Conservation (phyloP, 108 stramenopile species). For the Cylindrotheca closterium region DNA sequence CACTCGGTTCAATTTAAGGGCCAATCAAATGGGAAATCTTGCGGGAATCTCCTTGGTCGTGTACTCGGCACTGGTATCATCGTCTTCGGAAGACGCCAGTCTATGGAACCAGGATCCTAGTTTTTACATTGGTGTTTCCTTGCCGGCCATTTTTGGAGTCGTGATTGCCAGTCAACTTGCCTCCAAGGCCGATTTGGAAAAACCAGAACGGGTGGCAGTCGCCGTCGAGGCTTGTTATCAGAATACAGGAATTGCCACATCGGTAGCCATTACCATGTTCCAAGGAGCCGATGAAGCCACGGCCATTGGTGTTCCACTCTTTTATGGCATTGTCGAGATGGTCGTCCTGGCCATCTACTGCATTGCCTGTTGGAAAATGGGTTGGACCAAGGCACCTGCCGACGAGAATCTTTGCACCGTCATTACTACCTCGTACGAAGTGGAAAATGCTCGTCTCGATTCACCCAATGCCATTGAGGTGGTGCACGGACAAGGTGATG, state of each 20-base stretch:
- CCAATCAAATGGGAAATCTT: slow-evolving; percentile 76
- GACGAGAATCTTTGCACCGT: slow-evolving; percentile 49
- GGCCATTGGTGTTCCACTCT: slow-evolving; percentile 77
- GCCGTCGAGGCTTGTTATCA: slow-evolving; percentile 86
- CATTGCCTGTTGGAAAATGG: slow-evolving; percentile 58
- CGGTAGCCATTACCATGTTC: slow-evolving; percentile 81
- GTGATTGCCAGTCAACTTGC: slow-evolving; percentile 60
- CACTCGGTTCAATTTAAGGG: slow-evolving; percentile 44
- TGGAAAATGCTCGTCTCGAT: slow-evolving; percentile 35
- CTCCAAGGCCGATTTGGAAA: slow-evolving; percentile 53
- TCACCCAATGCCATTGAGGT: slow-evolving; percentile 51
- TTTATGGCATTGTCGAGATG: slow-evolving; percentile 66
- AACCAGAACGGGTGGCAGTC: slow-evolving; percentile 86
- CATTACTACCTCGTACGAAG: slow-evolving; percentile 49
- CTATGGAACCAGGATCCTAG: slow-evolving; percentile 68
- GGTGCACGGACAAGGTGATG: slow-evolving; percentile 22
- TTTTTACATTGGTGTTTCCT: slow-evolving; percentile 77
- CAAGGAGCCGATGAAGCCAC: slow-evolving; percentile 29
- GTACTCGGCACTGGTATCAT: slow-evolving; percentile 69
- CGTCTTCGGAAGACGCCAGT: slow-evolving; percentile 38
- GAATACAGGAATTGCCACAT: slow-evolving; percentile 85
- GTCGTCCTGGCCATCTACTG: slow-evolving; percentile 65
- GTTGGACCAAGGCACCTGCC: slow-evolving; percentile 77
- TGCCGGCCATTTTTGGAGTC: slow-evolving; percentile 69
- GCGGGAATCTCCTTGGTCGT: slow-evolving; percentile 70